Base-by-base conservation (phyloP, 2,329 filamentous ascomycete species). In the Thelonectria blattea region DNA sequence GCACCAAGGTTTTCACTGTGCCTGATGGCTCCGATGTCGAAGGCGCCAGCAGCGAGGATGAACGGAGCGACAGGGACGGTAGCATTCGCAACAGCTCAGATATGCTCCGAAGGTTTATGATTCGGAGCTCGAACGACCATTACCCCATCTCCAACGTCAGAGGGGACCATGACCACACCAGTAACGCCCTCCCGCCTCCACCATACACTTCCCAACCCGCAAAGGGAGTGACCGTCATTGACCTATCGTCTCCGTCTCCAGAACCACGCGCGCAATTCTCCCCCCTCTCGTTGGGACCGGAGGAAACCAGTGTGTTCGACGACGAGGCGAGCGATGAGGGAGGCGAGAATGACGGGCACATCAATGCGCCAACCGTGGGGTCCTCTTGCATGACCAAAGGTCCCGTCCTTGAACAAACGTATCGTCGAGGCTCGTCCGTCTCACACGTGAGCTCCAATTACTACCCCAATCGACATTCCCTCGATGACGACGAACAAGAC, bases 11-110 rank as follows among this genome's bases (percentile, higher is more conserved):
- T 20, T 82, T 81, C 51, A 70, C 71, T 34, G 79, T 82, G 2
- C 80, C 80, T 0, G 79, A 82, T 52, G 79, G 80, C 9, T 72
- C 68, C 8, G 77, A 79, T 17, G 60, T 68, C 2, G 73, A 76
- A 34, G 71, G 72, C 20, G 58, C 65, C 0, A 65, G 64, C 22
- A 73, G 69, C 27, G 71, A 72, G 7, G 69, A 73, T 7, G 69
- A 72, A 17, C 34, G 64, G 17, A 73, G 69, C 24, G 71, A 72
- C 7, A 70, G 73, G 6, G 69, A 72, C 22, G 47, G 63, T 12
- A 64, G 58, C 41, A 65, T 76, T 24, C 59, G 63, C 32, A 65
- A 68, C 37, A 73, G 69, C 55, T 63, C 67, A 14, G 58, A 68
- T 27, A 68, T 74, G 20, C 53, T 75, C n/a, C 63, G 52, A 17